phyloP scores from a whole-genome alignment of 768 basidiomycete species.

The Daedaleopsis sinensis region DNA sequence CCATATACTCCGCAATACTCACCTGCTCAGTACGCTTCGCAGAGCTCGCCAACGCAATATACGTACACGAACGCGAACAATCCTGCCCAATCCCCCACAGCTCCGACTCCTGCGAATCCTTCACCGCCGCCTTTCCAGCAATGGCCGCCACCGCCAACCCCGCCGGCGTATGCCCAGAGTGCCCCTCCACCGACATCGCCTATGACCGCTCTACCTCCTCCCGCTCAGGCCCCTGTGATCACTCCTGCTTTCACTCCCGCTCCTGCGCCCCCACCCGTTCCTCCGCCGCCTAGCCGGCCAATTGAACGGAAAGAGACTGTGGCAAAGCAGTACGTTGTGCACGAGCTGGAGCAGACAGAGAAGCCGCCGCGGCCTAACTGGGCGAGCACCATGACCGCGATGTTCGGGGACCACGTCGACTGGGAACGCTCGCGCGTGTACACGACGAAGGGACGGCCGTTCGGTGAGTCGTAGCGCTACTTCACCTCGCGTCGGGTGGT shows the following conservation, averaged over 20 bases:
- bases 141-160: conserved; percentile 6
- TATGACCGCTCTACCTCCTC: neutral
- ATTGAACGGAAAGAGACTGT: conserved; percentile 50
- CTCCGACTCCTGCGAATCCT: neutral
- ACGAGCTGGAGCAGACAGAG: conserved; percentile 56
- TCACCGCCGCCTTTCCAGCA: conserved; percentile 12
- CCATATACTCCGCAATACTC: neutral
- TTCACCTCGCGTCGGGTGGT: too few relatives aligned
- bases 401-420: conserved; percentile 84
- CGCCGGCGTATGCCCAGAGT: neutral
- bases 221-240: neutral
- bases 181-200: neutral
- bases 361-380: conserved; percentile 56
- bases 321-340: conserved; percentile 71
- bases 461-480: conserved; percentile 44
- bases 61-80: neutral
- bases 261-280: conserved; percentile 25
- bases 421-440: conserved; percentile 78
- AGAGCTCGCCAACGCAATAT: neutral
- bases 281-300: conserved; percentile 24
- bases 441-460: conserved; percentile 63
- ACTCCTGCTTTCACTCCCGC: conserved; percentile 1
- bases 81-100: neutral
- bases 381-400: conserved; percentile 75
- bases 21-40: neutral